Evolutionary conservation across 352 stramenopile genomes (phyloP), one percentile per base, ranked within the genome.

Genomic region (Globisporangium okanoganense): DNA sequence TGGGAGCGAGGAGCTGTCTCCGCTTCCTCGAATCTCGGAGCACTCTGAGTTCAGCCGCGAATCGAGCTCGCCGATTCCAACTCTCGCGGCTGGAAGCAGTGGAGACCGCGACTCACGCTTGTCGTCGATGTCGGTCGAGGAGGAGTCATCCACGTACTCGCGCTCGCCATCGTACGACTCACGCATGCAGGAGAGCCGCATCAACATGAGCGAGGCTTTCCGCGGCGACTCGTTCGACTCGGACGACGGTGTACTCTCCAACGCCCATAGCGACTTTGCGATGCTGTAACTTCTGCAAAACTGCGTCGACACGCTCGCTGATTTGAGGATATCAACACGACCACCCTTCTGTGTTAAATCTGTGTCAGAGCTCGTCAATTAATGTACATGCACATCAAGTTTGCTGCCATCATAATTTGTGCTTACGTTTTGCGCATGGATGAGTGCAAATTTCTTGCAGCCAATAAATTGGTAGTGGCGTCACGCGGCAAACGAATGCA

Each of bases 131-230:
- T 84, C 76, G 16, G 56, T 33, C 27, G 60, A 47, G 13, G 60
- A 52, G 1, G 45, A 22, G 3, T 50, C 49, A 48, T 73, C 65
- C 33, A 64, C 47, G 20, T 60, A 77, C 22, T 77, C 64, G 29
- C 41, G 38, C 52, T 79, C 69, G n/a, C 60, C 62, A 14, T 64
- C 58, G 40, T 67, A 64, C 58, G 50, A 61, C 24, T 49, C n/a
- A 16, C 72, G 78, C 14, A 73, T 78, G 38, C 57, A 72, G 54
- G 71, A 86, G 66, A 90, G 80, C 61, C 71, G 81, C 16, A 72
- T 87, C 58, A 81, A 87, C 69, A 87, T 88, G 61, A 90, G 81
- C 47, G 78, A 88, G 61, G 76, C 80, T 57, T 82, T 72, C 60
- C 45, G 38, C 10, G 41, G 59, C 0, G 71, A 75, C 9, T 82